Base-by-base conservation (phyloP, 208 protist species). In the Leptomonas pyrrhocoris region DNA sequence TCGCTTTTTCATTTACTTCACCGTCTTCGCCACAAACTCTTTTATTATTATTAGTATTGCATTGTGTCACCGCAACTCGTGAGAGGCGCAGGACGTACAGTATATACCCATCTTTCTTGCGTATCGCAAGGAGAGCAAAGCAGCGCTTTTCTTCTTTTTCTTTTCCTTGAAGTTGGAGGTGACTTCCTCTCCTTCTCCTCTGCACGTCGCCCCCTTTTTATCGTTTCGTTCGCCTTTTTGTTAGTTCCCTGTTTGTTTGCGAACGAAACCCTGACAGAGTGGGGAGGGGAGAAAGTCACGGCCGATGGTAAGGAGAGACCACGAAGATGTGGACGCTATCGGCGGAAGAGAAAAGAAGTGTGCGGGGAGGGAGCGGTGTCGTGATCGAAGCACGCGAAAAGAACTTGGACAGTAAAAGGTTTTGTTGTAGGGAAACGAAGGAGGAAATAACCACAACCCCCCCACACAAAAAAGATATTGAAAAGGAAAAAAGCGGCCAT, bases 341-440 rank as follows among this genome's bases (percentile, higher is more conserved):
- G 7, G 34, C 34, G 3, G 7, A 7, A 48, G 16, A 34, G 8
- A 27, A 13, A 31, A 56, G 50, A 31, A 36, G 27, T 2, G 50
- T 12, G 1, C 4, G 50, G 28, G 19, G 4, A n/a, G 8, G 40
- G 7, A 43, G 30, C n/a, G n/a, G n/a, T n/a, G n/a, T n/a, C n/a
- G n/a, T n/a, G n/a, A n/a, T n/a, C n/a, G n/a, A 30, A 16, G 2
- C 34, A 38, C 34, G 34, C 9, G 38, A 2, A 18, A 55, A 51
- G 34, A 67, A 73, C n/a, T 60, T 31, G 40, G 34, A 51, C 15
- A 60, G 30, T 40, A 69, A 67, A 67, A 67, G 61, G 61, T 67
- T n/a, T 67, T 46, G 61, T 51, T 69, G 53, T 69, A 69, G 53
- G 51, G 51, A 73, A 65, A 59, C 49, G 16, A 58, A 61, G 43